Evolutionary conservation across 176 grass and related monocot genomes (phyloP), one percentile per base, ranked within the genome.

Genomic region (Cenchrus americanus): DNA sequence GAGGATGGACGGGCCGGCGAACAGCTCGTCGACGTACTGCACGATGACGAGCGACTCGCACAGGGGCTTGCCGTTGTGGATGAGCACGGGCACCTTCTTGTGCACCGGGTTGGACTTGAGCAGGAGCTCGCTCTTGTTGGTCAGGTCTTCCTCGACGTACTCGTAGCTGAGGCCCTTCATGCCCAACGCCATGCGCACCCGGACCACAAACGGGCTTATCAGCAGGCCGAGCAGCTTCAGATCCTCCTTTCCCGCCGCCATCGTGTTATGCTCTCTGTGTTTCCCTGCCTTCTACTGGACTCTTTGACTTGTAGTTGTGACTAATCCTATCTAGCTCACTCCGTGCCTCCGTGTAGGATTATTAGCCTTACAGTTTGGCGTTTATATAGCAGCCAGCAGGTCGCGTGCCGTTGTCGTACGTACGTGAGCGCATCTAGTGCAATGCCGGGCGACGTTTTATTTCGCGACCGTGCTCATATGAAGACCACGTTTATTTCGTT

Each of bases 1-100:
- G 34, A 76, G 74, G 34, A 76, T 42, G 0, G 53, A 0, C 6
- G 0, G 19, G 54, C 74, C 74, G 1, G 74, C 11, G 6, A 40
- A 76, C 10, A 43, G 17, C 34, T 76, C 74, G 53, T 76, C 74
- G 19, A 76, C 34, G 19, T 76, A 76, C 53, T 76, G 53, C 30
- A 76, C 1, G 73, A 76, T 55, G 53, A 76, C 11, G 19, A 42
- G 53, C 1, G 73, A 59, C 19, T 76, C 73, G 1, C 73, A 76
- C 50, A 76, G 6, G 18, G 73, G 73, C 18, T 41, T 58, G 2
- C 73, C 73, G 51, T 58, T 32, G 86, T 96, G 91, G 79, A 96
- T 86, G 65, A 96, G 80, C 66, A 91, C 88, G 22, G 94, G 94
- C 2, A 96, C 82, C 72, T 84, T 83, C 65, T 91, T 85, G 88